Evolutionary conservation across 257 asterid species (phyloP).

Genomic region (Solanum habrochaites): DNA sequence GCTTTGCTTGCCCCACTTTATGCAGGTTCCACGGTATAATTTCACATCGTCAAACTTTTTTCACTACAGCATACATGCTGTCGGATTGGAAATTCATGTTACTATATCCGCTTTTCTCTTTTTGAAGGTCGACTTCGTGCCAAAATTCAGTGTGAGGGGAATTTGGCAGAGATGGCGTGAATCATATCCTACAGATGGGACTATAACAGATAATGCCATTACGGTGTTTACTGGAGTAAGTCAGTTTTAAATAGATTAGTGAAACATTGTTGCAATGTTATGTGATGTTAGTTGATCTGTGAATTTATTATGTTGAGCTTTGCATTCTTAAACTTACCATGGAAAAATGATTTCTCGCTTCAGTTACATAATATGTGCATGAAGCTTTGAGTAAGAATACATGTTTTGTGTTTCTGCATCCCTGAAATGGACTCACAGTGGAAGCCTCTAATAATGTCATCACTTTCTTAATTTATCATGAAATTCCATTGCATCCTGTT

Average conservation of each 20-base stretch:
- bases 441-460: background rate
- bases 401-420: background rate
- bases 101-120: background rate
- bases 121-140: constrained; percentile 77
- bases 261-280: background rate
- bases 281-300: background rate
- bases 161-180: constrained; percentile 99
- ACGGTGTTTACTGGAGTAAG: constrained; percentile 94
- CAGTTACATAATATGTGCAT: background rate
- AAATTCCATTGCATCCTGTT: background rate
- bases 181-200: constrained; percentile 58
- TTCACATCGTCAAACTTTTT: background rate
- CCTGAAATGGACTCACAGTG: background rate
- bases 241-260: background rate
- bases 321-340: background rate
- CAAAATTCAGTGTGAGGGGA: constrained; percentile 92
- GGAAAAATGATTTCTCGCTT: background rate
- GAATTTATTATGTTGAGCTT: background rate
- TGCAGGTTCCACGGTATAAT: constrained; percentile 37
- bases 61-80: background rate
- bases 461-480: background rate
- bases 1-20: constrained; percentile 6
- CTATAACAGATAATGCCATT: constrained; percentile 45
- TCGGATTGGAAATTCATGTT: background rate
- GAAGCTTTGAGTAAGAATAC: background rate